Evolutionary conservation across 352 stramenopile species (phyloP), one percentile per base, ranked within the genome.

Genomic region (Phytophthora pistaciae): DNA sequence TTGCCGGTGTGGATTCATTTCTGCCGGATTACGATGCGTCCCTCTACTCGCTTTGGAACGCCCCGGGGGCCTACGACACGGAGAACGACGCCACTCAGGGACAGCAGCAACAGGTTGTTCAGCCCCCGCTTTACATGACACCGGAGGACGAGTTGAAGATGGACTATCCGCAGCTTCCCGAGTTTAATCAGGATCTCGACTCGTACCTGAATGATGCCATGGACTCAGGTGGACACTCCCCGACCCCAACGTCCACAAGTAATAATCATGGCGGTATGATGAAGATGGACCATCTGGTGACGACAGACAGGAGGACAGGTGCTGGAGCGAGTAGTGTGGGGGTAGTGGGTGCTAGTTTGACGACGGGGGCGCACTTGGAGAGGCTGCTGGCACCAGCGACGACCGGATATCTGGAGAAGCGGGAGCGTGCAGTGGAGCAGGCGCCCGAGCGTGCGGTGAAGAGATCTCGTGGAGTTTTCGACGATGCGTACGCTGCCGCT

Each of bases 131-230:
- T 27, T 85, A 85, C 57, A 71, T 85, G 61, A 44, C 60, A 3
- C 54, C 72, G n/a, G 84, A 92, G 36, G 87, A 92, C 31, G 87
- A 94, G 62, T 56, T 92, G 11, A 91, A 91, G 69, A 88, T 93
- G 75, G 86, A 90, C 6, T 94, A 93, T 59, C 71, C 82, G 16
- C 79, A 87, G 38, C 60, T 94, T 13, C 56, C 80, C 0, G 85
- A 93, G 56, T 80, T 94, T 64, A 91, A 91, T 70, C 85, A 93
- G 48, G 87, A 94, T 54, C 71, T 94, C 58, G 85, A 94, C 56
- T 75, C 67, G 38, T 93, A 92, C 68, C 65, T 94, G 27, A 91
- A 85, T 61, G 84, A 80, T 9, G 62, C 85, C 8, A 89, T 93
- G 58, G 84, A 90, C 33, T 70, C 78, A 1, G 66, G 77, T 40